Base-by-base conservation (phyloP, 371 early-diverging fungal species). In the Batrachochytrium dendrobatidis region DNA sequence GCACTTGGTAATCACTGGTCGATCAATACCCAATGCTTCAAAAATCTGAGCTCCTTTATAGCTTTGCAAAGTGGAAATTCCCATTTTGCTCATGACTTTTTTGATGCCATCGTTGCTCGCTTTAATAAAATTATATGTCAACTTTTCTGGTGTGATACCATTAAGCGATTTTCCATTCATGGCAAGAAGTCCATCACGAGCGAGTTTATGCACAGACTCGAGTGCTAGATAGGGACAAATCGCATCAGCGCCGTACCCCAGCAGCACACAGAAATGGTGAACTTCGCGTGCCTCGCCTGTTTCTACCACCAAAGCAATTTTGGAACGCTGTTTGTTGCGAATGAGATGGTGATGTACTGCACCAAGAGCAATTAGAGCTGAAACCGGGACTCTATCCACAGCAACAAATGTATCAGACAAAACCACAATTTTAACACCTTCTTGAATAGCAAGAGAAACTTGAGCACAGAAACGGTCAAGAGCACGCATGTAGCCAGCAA, bases 21-120 rank as follows among this genome's bases (percentile, higher is more conserved):
- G 81, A 56, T 91, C 90, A 6, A 97, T 69, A 62, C 98, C 98
- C 24, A 97, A 83, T 24, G 94, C 93, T 73, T 97, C 98, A 70
- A 97, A 95, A 65, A 94, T 94, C 79, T 97, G 95, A 15, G 98
- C 95, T 55, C 95, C 98, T 75, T 95, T 95, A 83, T 97, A 97
- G 31, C 89, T 88, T 69, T 95, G 94, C 59, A 97, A 73, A 12
- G 98, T 95, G 20, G 95, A 94, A 55, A 97, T 94, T 64, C 98
- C 98, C 98, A 97, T 97, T 83, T 97, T 97, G 70, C 94, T 92
- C 95, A 95, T 95, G 60, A 95, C 96, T 74, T 97, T 95, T 53
- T 84, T 74, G 67, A 97, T 89, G 66, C 98, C 98, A 64, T 95
- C 90, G 68, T 92, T 89, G 31, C 82, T 70, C 6, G 90, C 94